Conservation (phyloP, 345 rosid genomes). For the Noccaea bulbosa region DNA sequence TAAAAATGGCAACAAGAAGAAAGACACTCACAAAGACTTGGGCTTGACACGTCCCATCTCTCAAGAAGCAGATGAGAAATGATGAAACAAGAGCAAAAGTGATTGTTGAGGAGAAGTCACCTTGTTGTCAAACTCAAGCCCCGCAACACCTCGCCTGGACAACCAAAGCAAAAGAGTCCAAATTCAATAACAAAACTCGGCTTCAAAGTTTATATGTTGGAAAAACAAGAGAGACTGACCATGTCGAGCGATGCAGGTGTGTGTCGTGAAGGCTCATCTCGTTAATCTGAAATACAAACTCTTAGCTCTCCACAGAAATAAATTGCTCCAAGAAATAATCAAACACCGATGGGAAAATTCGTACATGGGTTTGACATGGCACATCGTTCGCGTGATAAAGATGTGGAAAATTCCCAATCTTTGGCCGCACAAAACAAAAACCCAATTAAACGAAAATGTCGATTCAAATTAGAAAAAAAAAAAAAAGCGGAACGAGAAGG, state of each 20-base stretch:
- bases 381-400: conserved; percentile 53
- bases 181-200: neutral
- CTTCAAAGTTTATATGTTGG: neutral
- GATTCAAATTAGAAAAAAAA: neutral
- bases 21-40: neutral
- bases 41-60: neutral
- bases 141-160: conserved; percentile 65
- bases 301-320: conserved; percentile 1
- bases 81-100: conserved; percentile 19
- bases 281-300: conserved; percentile 44
- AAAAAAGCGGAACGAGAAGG: neutral
- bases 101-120: conserved; percentile 41
- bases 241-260: neutral
- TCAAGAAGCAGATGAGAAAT: neutral
- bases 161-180: neutral
- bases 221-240: conserved; percentile 31
- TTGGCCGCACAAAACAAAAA: conserved; percentile 15
- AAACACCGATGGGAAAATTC: conserved; percentile 14
- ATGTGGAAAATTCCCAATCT: conserved; percentile 77
- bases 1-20: conserved; percentile 11
- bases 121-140: conserved; percentile 81
- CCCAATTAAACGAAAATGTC: neutral
- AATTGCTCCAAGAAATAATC: neutral
- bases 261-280: neutral
- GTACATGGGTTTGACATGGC: conserved; percentile 67